Base-by-base conservation (phyloP, 192 early-diverging fungal genomes). In the Coemansia sp. region DNA sequence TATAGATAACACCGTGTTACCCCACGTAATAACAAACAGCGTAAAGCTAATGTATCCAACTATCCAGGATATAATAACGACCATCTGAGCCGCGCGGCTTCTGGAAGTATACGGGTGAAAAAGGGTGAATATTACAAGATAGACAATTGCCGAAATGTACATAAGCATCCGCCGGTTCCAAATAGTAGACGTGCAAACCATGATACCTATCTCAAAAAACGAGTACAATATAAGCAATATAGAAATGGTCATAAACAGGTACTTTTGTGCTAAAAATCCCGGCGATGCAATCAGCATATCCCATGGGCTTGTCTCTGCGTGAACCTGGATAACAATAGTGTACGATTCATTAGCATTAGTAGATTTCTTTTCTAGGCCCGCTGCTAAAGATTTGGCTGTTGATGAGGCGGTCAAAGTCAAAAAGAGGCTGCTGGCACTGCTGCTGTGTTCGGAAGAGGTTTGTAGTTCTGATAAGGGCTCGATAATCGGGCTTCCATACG, bases 131-230 rank as follows among this genome's bases (percentile, higher is more conserved):
- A 77, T 58, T 12, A 77, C 30, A 34, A 77, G 32, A 22, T 77
- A 77, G 3, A 33, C 67, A 8, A 72, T 72, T 2, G 70, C 75
- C 7, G 70, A 64, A 2, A 77, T 25, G 48, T 77, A 77, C 70
- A 77, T 77, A 4, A 77, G 63, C 59, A 77, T 72, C 16, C 75
- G 75, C 20, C 48, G 49, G 60, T 72, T 72, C 75, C 75, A 77
- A 4, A 68, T 62, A 4, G 69, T 68, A 16, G 33, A 34, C 7
- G 75, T 66, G 40, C 75, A 72, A 12, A 77, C 63, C 40, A 66
- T 64, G 11, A 77, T 69, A 10, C 65, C 75, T 14, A 72, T 72
- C 14, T 77, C 67, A 69, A 65, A 72, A 28, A 77, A 62, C 11
- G 63, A 66, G 55, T 77, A 77, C 25, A 77, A 29, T 14, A 72